phyloP scores from a whole-genome alignment of 2,329 filamentous ascomycete species.

The Incumbomyces delicatus region DNA sequence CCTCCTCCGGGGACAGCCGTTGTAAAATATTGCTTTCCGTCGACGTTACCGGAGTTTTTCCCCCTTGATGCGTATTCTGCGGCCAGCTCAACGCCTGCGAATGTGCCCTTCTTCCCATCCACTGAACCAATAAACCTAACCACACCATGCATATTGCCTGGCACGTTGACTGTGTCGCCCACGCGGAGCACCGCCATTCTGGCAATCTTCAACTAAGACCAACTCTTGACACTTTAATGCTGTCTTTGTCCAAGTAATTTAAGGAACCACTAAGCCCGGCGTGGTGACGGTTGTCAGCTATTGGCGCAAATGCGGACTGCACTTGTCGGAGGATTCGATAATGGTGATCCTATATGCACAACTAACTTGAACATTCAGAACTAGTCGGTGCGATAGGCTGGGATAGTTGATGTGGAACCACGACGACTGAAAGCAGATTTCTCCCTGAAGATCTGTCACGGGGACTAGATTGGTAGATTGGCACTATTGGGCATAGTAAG shows the following conservation, averaged over 20 bases:
- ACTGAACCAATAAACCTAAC: constrained; percentile 84
- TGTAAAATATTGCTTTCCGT: constrained; percentile 73
- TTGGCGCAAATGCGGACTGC: too few species aligned
- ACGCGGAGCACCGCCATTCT: constrained; percentile 16
- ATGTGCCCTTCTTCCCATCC: constrained; percentile 77
- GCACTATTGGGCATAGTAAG: too few species aligned
- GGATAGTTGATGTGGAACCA: neutral
- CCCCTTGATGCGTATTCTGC: constrained; percentile 70
- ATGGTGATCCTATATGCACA: neutral
- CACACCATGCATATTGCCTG: constrained; percentile 76
- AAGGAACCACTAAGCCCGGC: too few species aligned
- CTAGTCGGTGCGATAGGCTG: too few species aligned
- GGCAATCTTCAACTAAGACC: neutral
- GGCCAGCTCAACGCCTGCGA: constrained; percentile 84
- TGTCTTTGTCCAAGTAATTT: neutral
- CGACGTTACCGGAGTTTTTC: constrained; percentile 94
- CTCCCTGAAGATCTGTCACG: too few species aligned
- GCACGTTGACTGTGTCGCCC: constrained; percentile 21
- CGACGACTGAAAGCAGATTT: too few species aligned
- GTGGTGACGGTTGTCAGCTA: too few species aligned
- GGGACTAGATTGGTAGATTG: too few species aligned
- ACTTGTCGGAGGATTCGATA: neutral
- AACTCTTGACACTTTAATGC: neutral
- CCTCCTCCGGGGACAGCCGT: constrained; percentile 71
- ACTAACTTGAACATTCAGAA: neutral